phyloP scores from a whole-genome alignment of 306 rosid genomes.

The Rubus idaeus region DNA sequence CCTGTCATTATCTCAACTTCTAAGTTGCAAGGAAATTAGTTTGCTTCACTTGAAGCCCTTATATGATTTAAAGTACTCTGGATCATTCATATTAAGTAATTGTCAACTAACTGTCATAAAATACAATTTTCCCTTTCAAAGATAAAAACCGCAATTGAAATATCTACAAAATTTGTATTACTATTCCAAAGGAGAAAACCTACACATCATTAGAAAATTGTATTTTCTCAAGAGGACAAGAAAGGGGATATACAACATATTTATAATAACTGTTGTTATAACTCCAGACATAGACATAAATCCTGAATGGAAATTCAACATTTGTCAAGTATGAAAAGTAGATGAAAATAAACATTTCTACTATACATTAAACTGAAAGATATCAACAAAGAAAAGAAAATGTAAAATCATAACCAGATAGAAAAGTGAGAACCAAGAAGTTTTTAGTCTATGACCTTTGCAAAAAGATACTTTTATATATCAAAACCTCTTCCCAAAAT shows the following conservation, averaged over 20 bases:
- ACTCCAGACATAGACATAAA: background rate
- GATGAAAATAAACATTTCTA: background rate
- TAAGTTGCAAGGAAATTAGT: background rate
- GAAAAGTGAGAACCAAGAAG: constrained; percentile 2
- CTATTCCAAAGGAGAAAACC: background rate
- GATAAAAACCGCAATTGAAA: background rate
- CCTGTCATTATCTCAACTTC: background rate
- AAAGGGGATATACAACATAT: background rate
- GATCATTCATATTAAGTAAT: background rate
- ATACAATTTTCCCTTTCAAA: constrained; percentile 12
- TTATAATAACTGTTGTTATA: background rate
- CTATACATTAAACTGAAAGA: background rate
- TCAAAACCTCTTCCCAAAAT: background rate
- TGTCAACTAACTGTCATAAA: background rate
- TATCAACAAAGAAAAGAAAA: constrained; percentile 1
- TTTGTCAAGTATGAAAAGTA: background rate
- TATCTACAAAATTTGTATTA: background rate
- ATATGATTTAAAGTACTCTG: background rate
- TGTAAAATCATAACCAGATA: background rate
- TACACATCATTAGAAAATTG: background rate
- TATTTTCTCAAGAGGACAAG: background rate
- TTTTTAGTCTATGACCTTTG: background rate
- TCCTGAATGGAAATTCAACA: background rate
- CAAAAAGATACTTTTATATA: background rate
- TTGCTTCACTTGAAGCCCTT: background rate